Percentiles rank a stretch among this genome's conserved stretches.
These are phyloP conservation scores for Pulicaria dysenterica DNA, from an alignment of 129 eudicot genomes.

Conservation along the genomic window DNA sequence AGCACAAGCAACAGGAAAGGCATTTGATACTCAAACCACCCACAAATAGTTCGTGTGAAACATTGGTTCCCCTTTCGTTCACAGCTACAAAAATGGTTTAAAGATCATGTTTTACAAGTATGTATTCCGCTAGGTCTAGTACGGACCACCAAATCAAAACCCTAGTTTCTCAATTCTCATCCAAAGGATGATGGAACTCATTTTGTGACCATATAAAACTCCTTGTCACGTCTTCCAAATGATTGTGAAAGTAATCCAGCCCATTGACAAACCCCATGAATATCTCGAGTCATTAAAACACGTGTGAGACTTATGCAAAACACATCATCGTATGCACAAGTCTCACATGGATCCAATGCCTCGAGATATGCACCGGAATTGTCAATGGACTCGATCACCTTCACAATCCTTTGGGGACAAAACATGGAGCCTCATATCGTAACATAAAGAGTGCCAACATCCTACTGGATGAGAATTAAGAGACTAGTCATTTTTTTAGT, in stretches of 20 bases:
- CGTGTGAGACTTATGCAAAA: slow-evolving; percentile 13
- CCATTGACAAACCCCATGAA: background rate
- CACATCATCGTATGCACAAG: slow-evolving; percentile 16
- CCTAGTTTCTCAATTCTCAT: slow-evolving; percentile 8
- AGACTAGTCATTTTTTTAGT: background rate
- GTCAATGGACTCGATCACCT: slow-evolving; percentile 19
- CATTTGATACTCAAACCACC: too few relatives aligned
- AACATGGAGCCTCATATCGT: slow-evolving; percentile 17
- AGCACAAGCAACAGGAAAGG: too few relatives aligned
- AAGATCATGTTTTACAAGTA: background rate
- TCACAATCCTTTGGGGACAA: slow-evolving; percentile 14
- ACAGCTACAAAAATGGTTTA: too few relatives aligned
- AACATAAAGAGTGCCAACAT: slow-evolving; percentile 29
- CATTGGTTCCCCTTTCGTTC: too few relatives aligned
- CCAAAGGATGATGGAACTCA: background rate
- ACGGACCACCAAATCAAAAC: background rate
- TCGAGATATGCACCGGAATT: slow-evolving; percentile 17
- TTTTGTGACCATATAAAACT: background rate
- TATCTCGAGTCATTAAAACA: slow-evolving; percentile 2
- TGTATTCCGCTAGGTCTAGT: background rate
- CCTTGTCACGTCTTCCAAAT: background rate
- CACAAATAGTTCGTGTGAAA: too few relatives aligned
- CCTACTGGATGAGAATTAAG: background rate
- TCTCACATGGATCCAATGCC: slow-evolving; percentile 12
- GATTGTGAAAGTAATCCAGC: slow-evolving; percentile 1